Base-by-base conservation (phyloP, 805 yeast genomes). In the Clavispora vitiphila region DNA sequence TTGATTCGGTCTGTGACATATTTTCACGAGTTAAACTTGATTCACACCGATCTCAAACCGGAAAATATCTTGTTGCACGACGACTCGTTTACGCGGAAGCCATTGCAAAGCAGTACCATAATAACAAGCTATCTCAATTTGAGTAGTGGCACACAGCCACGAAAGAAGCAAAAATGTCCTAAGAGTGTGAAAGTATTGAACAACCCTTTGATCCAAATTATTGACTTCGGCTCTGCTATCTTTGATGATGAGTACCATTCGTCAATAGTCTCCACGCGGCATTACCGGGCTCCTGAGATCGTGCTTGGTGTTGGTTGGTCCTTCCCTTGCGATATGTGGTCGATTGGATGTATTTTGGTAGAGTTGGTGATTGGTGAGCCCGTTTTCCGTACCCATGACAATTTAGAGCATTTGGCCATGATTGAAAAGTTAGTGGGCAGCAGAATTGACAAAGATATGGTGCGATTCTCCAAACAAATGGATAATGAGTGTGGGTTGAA, bases 181-280 rank as follows among this genome's bases (percentile, higher is more conserved):
- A 61, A 62, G 42, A 47, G 44, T 23, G 58, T 62, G 44, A 74
- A 72, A 46, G 71, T 87, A 8, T 72, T 93, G 48, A 75, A 73
- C 37, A 81, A 86, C 58, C 95, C 98, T 1, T 74, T 79, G 47
- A 86, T 93, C 41, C 89, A 87, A 59, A 77, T 91, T 21, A 93
- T 93, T 46, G 99, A 93, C 65, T 93, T 93, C 63, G 99, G 99
- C n/a, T 81, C 93, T 30, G 96, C 99, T 0, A 81, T 95, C 4
- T 93, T 93, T 56, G 77, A 86, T 53, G 95, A 90, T 62, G 98
- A 93, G 65, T 89, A 86, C 59, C 99, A 93, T 69, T 81, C 95
- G 3, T 79, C 85, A 16, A 81, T 93, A 12, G 96, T 93, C 9
- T 86, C 96, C 7, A 93, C 99, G 1, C 74, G 99, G 38, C 99